Conservation (phyloP, 306 rosid genomes). For the Quercus engelmannii region DNA sequence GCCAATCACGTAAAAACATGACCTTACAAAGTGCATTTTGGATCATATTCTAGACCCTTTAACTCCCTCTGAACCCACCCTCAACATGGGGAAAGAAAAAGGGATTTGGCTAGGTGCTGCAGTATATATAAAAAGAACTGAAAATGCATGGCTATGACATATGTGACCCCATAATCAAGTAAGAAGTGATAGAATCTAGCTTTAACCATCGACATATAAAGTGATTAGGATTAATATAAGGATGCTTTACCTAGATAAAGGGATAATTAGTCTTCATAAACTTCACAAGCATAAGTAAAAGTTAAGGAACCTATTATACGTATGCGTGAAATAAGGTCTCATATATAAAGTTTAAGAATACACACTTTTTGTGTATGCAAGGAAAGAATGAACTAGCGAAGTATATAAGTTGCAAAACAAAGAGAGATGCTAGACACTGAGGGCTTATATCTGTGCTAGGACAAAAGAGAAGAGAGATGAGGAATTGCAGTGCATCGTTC, state of each 20-base stretch:
- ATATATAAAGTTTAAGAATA: constrained; percentile 19
- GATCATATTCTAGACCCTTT: too few species aligned
- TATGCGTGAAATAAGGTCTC: neutral
- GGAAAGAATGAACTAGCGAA: constrained; percentile 44
- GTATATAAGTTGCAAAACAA: neutral
- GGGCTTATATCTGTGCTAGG: constrained; percentile 3
- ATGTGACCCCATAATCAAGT: neutral
- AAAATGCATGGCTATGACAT: neutral
- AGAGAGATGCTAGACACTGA: neutral
- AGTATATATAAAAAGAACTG: too few species aligned
- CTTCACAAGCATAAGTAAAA: constrained; percentile 31
- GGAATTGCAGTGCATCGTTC: constrained; percentile 7
- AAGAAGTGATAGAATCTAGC: constrained; percentile 16
- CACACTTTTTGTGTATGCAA: constrained; percentile 40
- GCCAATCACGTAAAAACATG: too few species aligned
- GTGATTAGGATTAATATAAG: constrained; percentile 11
- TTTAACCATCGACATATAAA: constrained; percentile 14
- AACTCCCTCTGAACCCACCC: too few species aligned
- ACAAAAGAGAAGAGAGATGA: constrained; percentile 13
- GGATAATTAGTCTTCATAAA: constrained; percentile 4
- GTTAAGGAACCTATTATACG: constrained; percentile 29
- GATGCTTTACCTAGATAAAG: constrained; percentile 39
- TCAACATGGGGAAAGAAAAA: too few species aligned
- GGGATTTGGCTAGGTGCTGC: too few species aligned
- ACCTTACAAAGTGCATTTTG: too few species aligned